A percentile compares a stretch with the other conserved stretches of the same genome.
These are phyloP conservation scores for Pouteria campechiana DNA, from an alignment of 179 eudicot genomes.

Conservation along the genomic window DNA sequence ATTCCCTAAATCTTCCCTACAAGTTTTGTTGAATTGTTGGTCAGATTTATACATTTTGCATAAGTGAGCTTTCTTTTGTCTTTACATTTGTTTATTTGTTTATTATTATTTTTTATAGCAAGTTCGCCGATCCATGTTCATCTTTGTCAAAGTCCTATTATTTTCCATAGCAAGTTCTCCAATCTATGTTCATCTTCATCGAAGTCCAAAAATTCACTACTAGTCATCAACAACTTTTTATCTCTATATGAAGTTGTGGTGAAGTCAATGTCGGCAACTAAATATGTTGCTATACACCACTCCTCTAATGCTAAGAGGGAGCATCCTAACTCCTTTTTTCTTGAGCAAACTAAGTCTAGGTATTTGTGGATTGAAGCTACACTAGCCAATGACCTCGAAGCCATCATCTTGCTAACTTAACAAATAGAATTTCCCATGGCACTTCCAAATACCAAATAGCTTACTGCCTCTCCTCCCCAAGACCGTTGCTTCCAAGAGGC, in stretches of 20 bases:
- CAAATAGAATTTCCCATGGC: too few relatives aligned
- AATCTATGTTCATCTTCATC: too few relatives aligned
- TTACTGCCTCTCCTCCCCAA: slow-evolving; percentile 24
- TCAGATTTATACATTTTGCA: neutral
- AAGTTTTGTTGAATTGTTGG: too few relatives aligned
- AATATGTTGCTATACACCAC: slow-evolving; percentile 27
- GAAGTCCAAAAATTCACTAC: slow-evolving; percentile 71
- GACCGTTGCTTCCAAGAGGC: slow-evolving; percentile 27
- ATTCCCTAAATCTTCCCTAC: neutral
- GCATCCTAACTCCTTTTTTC: slow-evolving; percentile 6
- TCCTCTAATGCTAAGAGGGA: slow-evolving; percentile 12
- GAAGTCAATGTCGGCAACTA: slow-evolving; percentile 33
- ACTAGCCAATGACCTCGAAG: slow-evolving; percentile 81
- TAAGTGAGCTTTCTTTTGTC: neutral
- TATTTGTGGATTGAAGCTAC: slow-evolving; percentile 96
- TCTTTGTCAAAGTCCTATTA: slow-evolving; percentile 55
- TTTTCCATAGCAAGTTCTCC: too few relatives aligned
- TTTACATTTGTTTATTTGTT: neutral
- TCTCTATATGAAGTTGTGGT: slow-evolving; percentile 56
- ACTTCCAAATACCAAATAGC: too few relatives aligned
- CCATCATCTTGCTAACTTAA: slow-evolving; percentile 59
- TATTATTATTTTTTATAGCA: slow-evolving; percentile 41
- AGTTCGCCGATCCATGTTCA: slow-evolving; percentile 82
- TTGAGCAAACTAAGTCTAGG: slow-evolving; percentile 43
- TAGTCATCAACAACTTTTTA: slow-evolving; percentile 71